Evolutionary conservation across 2,329 filamentous ascomycete genomes (phyloP), one percentile per base, ranked within the genome.

Genomic region (Sporothrix schenckii): DNA sequence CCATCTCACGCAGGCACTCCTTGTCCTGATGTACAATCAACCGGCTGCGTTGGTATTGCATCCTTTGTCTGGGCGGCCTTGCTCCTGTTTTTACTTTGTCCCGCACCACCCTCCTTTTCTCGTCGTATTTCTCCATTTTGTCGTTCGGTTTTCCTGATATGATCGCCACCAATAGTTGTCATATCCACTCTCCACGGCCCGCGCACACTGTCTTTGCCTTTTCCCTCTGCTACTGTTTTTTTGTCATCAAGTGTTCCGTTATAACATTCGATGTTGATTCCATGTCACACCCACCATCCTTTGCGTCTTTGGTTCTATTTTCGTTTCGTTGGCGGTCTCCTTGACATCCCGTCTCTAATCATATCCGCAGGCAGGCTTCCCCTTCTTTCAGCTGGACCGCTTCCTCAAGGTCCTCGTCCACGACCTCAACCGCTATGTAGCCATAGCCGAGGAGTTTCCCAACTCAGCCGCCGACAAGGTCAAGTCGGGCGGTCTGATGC

Each of bases 331-430:
- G 58, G 16, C 6, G 53, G 16, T 47, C 58, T 47, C 21, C 39
- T 13, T 44, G 58, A 27, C 27, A 63, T 63, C 39, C 27, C 39
- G 39, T 39, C 58, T 47, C 41, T 63, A 63, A 44, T 47, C 39
- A 63, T 19, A 19, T 44, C 39, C 58, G 49, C 56, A 74, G 91
- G 91, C 94, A 74, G 95, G 95, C 1, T 99, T 99, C 75, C 95
- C 94, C 21, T 93, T 92, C 79, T 94, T 92, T 77, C 94, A 98
- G 78, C 84, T 99, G 34, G 94, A 98, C 77, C 89, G 93, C 30
- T 97, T 93, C 79, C 87, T 99, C 75, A 98, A 97, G 80, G 88
- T 92, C 72, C 86, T 99, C 24, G 95, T 99, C 3, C 91, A 97
- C 78, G 95, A 98, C 77, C 82, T 95, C 60, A 92, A 91, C 78